These are phyloP conservation scores for Leishmania tropica DNA, from an alignment of 208 protist species.

Conservation along the genomic window DNA sequence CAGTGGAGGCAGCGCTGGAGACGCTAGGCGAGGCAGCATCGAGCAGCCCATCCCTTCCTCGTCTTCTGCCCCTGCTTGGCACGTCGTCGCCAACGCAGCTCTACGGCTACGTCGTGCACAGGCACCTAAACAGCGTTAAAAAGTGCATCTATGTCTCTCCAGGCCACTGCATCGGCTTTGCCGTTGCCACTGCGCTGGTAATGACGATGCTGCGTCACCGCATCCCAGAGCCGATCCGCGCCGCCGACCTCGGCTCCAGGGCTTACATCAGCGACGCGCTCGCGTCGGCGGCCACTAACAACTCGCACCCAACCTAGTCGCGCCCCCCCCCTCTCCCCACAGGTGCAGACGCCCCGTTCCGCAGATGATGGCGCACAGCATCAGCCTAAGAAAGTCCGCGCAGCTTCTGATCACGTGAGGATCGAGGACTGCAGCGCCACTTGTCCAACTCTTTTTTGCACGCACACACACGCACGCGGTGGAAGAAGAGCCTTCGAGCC, in stretches of 20 bases:
- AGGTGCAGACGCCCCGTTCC: neutral
- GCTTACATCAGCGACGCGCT: constrained; percentile 55
- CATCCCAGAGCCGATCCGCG: constrained; percentile 94
- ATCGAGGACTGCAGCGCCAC: constrained; percentile 1
- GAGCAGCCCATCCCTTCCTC: neutral
- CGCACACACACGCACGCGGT: neutral
- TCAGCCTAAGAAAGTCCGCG: neutral
- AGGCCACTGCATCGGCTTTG: constrained; percentile 86
- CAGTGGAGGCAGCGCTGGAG: constrained; percentile 35
- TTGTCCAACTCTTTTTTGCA: neutral
- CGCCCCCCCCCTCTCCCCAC: too few relatives aligned
- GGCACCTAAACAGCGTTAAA: constrained; percentile 37
- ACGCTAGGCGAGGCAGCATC: neutral
- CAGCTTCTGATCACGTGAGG: neutral
- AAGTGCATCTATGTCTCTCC: constrained; percentile 94
- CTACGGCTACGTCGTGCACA: constrained; percentile 68
- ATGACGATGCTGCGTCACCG: constrained; percentile 53
- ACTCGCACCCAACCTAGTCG: neutral
- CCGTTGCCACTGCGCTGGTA: constrained; percentile 62
- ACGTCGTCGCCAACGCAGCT: constrained; percentile 14
- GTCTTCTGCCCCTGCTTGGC: constrained; percentile 16
- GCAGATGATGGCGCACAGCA: neutral
- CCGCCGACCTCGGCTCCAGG: constrained; percentile 91
- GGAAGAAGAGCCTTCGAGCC: neutral
- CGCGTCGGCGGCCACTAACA: neutral